Base-by-base conservation (phyloP, 352 stramenopile species). In the Globisporangium emineosum region DNA sequence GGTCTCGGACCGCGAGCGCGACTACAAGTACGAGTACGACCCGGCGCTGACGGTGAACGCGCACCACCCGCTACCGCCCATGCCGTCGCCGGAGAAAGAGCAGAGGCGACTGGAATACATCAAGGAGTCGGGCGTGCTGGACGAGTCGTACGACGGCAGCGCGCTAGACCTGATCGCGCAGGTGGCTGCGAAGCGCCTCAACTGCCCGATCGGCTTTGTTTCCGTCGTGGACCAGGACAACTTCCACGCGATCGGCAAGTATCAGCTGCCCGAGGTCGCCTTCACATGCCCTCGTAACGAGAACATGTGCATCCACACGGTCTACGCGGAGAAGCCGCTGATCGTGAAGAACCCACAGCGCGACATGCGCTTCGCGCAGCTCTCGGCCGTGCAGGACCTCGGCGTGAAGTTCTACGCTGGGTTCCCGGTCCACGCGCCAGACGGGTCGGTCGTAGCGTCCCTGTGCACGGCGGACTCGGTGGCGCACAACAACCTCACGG, bases 391-490 rank as follows among this genome's bases (percentile, higher is more conserved):
- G n/a, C 57, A 77, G 37, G 68, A 83, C 15, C 57, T 80, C 25
- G 77, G 70, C 35, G 69, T 87, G 37, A 82, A 85, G 57, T 88
- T 87, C 63, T 90, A 88, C 73, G 81, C 78, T 2, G 76, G 78
- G 0, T 91, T 91, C 60, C 80, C 83, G 0, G 62, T 91, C 1
- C 64, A 60, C 30, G 78, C 69, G 0, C 77, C 78, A 1, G 79
- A 75, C 21, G 79, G 79, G 1, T 73, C 74, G 3, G 77, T 88
- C 6, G 67, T 88, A 5, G 78, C 75, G 4, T 78, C 72, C 15
- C 54, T 89, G 19, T 85, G 78, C 42, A 58, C 76, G 10, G 68
- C 70, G 6, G 80, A 89, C 50, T 60, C 64, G 2, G 55, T 66
- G 13, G 67, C 82, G 7, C 78, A 88, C 63, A 70, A 79, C 61